Conservation (phyloP, 2,329 filamentous ascomycete genomes). For the Fulvia fulva region DNA sequence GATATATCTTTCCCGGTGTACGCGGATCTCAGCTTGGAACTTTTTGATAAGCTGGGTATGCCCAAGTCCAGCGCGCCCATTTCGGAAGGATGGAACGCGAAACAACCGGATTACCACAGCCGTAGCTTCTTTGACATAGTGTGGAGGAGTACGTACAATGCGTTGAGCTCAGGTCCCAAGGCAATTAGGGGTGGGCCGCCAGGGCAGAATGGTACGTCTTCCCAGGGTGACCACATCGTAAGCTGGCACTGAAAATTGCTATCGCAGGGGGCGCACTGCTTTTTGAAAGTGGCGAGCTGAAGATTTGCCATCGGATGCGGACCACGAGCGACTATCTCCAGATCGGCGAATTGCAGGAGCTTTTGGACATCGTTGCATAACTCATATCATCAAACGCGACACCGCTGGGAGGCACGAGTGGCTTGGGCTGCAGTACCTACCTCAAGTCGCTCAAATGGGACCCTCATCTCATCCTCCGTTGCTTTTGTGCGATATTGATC, state of each 20-base stretch:
- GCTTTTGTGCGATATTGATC: no score
- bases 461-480: no score
- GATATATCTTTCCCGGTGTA: slow-evolving; percentile 28
- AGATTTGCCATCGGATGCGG: slow-evolving; percentile 34
- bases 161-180: slow-evolving; percentile 21
- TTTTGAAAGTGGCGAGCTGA: slow-evolving; percentile 30
- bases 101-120: background rate
- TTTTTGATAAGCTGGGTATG: slow-evolving; percentile 31
- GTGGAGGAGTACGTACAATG: slow-evolving; percentile 21
- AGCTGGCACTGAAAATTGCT: no score
- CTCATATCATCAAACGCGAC: no score
- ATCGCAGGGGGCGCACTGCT: slow-evolving; percentile 36
- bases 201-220: background rate
- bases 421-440: no score
- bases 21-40: slow-evolving; percentile 25
- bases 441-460: no score
- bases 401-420: no score
- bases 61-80: background rate
- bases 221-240: no score
- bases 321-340: slow-evolving; percentile 34
- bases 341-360: slow-evolving; percentile 27
- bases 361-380: no score
- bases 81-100: background rate
- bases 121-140: slow-evolving; percentile 9
- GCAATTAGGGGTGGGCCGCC: slow-evolving; percentile 6